phyloP scores from a whole-genome alignment of 2,329 filamentous ascomycete genomes.

The Dendryphion nanum region DNA sequence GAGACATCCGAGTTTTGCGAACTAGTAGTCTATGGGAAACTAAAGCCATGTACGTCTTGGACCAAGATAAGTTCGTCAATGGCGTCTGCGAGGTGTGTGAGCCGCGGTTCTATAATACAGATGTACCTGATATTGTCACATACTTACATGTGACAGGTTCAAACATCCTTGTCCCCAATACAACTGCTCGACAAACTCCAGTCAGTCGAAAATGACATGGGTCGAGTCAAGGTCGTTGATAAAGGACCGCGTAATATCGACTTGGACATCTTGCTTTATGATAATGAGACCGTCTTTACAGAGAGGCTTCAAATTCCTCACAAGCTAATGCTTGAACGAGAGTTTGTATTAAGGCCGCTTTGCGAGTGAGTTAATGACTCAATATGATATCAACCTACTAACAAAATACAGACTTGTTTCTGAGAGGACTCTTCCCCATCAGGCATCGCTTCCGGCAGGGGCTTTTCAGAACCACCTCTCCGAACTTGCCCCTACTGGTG shows the following conservation, averaged over 20 bases:
- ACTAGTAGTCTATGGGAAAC: conserved; percentile 95
- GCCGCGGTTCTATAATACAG: no score
- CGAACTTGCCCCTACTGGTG: conserved; percentile 33
- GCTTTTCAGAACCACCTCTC: conserved; percentile 31
- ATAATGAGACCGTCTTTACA: conserved; percentile 62
- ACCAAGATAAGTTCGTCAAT: conserved; percentile 87
- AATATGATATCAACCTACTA: conserved; percentile 6
- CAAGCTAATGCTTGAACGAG: conserved; percentile 78
- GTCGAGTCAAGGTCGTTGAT: conserved; percentile 79
- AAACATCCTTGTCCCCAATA: conserved; percentile 73
- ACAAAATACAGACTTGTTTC: conserved; percentile 25
- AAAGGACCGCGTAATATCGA: conserved; percentile 96
- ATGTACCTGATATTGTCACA: no score
- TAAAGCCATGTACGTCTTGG: conserved; percentile 90
- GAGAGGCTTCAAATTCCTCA: conserved; percentile 83
- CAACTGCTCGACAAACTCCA: conserved; percentile 79
- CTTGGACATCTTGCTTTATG: conserved; percentile 85
- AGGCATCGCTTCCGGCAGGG: conserved; percentile 47
- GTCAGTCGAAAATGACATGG: conserved; percentile 75
- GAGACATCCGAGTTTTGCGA: conserved; percentile 69
- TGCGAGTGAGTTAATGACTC: conserved; percentile 61
- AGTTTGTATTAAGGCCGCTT: conserved; percentile 88
- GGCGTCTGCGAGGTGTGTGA: conserved; percentile 87
- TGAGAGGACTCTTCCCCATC: conserved; percentile 37
- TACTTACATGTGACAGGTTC: conserved; percentile 57